Base-by-base conservation (phyloP, 306 rosid species). In the Canavalia ensiformis region DNA sequence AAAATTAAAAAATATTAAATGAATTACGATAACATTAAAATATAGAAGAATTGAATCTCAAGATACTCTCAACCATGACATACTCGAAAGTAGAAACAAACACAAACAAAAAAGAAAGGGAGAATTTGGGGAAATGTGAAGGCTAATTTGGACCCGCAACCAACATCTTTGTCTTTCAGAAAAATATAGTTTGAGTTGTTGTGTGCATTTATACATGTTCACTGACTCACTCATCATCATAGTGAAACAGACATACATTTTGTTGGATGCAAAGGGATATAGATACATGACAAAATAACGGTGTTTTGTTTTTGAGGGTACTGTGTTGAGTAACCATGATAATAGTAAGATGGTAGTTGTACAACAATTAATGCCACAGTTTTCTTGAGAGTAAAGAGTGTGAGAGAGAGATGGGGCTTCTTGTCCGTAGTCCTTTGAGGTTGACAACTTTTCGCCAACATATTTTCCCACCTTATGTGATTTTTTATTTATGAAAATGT, bases 311-410 rank as follows among this genome's bases (percentile, higher is more conserved):
- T 55, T 55, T 55, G 6, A 39, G 5, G 31, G 3, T 12, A 11
- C 25, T 64, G 10, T 8, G 5, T n/a, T 18, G 33, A 35, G 35
- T 52, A 52, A 33, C 51, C 39, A 41, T 25, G 51, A 65, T 65
- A 18, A 65, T 34, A 45, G 13, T 29, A 45, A 68, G 2, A 29
- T 13, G 31, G 30, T 70, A 12, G 50, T 51, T 72, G 76, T 71
- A 18, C 65, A 41, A 62, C 8, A 73, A 55, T 73, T 54, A 73
- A 55, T 73, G 59, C 52, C 77, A 52, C 65, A 55, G 51, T 54
- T 55, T 54, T 42, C 46, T 54, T 52, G 76, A 54, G 50, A 52
- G 35, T 72, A 29, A 18, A 3, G 35, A 54, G 51, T 34, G 77
- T 72, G 76, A 34, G 51, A 72, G 58, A 73, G 39, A 39, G 65